Evolutionary conservation across 352 stramenopile genomes (phyloP), one percentile per base, ranked within the genome.

Genomic region (Blastocystis sp.): DNA sequence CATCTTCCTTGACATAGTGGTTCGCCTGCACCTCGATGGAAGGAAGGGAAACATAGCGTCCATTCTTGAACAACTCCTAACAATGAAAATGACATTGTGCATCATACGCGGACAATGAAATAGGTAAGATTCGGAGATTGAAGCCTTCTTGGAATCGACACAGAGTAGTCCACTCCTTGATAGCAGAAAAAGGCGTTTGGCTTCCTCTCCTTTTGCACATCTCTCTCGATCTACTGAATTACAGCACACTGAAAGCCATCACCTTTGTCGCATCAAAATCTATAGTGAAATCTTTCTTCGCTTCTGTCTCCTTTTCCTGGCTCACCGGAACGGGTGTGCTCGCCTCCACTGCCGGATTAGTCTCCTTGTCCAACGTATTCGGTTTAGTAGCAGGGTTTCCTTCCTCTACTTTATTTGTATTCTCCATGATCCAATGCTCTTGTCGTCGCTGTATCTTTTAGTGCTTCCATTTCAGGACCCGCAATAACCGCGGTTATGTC

Each of bases 111-210:
- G n/a, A 71, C 63, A 24, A 71, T n/a, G 63, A 13, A 71, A 41
- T n/a, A 41, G 1, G 33, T 35, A 35, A 71, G 63, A n/a, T 26
- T 50, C n/a, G 1, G 9, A 19, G 45, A 55, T 6, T 19, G 16
- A 16, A 55, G 45, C 45, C 45, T 55, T 55, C 6, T 19, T 6
- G 45, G 45, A 1, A 55, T 55, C 6, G 16, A 55, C 45, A 55
- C 45, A 6, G n/a, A 10, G 35, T 85, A 85, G 66, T 85, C 74
- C 74, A 33, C 39, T 50, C 74, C 74, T 69, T 85, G 55, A 29
- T 85, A 85, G n/a, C 74, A 85, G 55, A 85, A 85, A 19, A 29
- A 70, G 9, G 45, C 50, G 55, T 85, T 85, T 2, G 35, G 59
- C 24, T 74, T 41, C 3, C 63, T 50, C 29, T 74, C 21, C 16